Percentiles rank a stretch among this genome's conserved stretches.
Evolutionary conservation across 768 basidiomycete genomes (phyloP).

Genomic region (Collybia sp.): DNA sequence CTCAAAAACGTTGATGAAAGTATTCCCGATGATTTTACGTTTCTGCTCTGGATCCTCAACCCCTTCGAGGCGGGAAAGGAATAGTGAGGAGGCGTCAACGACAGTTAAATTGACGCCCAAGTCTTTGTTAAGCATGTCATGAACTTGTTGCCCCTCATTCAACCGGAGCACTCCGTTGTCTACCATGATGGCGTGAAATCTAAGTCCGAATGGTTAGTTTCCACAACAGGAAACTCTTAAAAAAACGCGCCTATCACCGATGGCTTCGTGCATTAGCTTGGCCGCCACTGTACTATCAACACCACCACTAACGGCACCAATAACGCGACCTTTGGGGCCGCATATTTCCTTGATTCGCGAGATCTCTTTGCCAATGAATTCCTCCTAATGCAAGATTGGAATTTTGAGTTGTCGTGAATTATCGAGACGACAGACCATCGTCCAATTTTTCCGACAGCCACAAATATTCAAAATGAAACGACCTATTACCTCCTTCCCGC

Average conservation of each 20-base stretch:
- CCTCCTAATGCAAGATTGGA: slow-evolving; percentile 52
- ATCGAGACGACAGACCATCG: slow-evolving; percentile 59
- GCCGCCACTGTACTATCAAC: slow-evolving; percentile 98
- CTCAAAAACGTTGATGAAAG: slow-evolving; percentile 97
- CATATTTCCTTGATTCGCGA: slow-evolving; percentile 91
- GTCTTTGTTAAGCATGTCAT: slow-evolving; percentile 89
- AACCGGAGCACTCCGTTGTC: slow-evolving; percentile 95
- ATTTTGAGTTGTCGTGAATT: slow-evolving; percentile 5
- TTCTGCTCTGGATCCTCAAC: slow-evolving; percentile 96
- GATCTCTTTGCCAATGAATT: slow-evolving; percentile 97
- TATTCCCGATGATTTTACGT: slow-evolving; percentile 98
- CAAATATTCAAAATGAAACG: slow-evolving; percentile 85
- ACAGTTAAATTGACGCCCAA: slow-evolving; percentile 96
- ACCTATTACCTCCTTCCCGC: slow-evolving; percentile 85
- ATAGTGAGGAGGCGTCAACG: slow-evolving; percentile 91
- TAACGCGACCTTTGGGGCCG: slow-evolving; percentile 91
- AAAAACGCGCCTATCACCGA: slow-evolving; percentile 78
- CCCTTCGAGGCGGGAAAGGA: slow-evolving; percentile 83
- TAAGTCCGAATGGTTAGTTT: slow-evolving; percentile 21
- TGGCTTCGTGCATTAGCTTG: slow-evolving; percentile 99
- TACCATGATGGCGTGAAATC: slow-evolving; percentile 99
- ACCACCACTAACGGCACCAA: slow-evolving; percentile 96
- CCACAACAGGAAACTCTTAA: slow-evolving; percentile 3
- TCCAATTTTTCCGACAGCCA: slow-evolving; percentile 80
- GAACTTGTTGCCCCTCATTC: slow-evolving; percentile 87